Evolutionary conservation across 768 basidiomycete genomes (phyloP), one percentile per base, ranked within the genome.

Genomic region (Sistotremastrum suecicum): DNA sequence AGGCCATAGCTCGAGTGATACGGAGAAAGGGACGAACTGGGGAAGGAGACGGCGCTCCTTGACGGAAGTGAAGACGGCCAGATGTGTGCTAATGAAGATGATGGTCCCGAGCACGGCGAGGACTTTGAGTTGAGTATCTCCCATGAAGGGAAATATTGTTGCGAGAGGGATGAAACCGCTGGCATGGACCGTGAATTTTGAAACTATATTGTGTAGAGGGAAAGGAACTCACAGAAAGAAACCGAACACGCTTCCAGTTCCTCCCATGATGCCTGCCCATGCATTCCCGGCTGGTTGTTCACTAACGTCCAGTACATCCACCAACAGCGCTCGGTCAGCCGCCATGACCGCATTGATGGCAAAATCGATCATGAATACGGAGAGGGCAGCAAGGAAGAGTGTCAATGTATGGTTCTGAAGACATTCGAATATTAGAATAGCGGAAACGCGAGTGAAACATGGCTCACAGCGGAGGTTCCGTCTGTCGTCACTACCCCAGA

Each of bases 231-330:
- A 91, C 90, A 87, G 69, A 56, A 85, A 94, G 60, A 91, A 94
- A 0, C 90, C 91, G 2, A 78, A 66, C 0, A 94, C 80, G 46
- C 84, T 79, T 7, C 92, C 92, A 30, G 91, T 55, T 1, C 86
- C 87, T 39, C 84, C 65, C 88, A 95, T 92, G n/a, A 83, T 68
- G 0, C 86, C 88, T 0, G 89, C 92, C 92, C 92, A 98, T 0
- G 92, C 92, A 57, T 92, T 95, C 1, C 85, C 91, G 6, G 73
- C 66, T 5, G 90, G 78, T 59, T 98, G 92, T 29, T 76, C 67
- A 1, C 72, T 58, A 0, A 83, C 65, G 0, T 89, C 81, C 3
- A 94, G 61, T 0, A 74, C 83, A 57, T 98, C 92, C 0, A 98
- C 87, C 5, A 97, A 67, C 7, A 95, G 71, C 0, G 91, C 87